A percentile compares a stretch with the other conserved stretches of the same genome.
Evolutionary conservation across 1,139 yeast genomes (phyloP).

Genomic region (Eremothecium coryli): DNA sequence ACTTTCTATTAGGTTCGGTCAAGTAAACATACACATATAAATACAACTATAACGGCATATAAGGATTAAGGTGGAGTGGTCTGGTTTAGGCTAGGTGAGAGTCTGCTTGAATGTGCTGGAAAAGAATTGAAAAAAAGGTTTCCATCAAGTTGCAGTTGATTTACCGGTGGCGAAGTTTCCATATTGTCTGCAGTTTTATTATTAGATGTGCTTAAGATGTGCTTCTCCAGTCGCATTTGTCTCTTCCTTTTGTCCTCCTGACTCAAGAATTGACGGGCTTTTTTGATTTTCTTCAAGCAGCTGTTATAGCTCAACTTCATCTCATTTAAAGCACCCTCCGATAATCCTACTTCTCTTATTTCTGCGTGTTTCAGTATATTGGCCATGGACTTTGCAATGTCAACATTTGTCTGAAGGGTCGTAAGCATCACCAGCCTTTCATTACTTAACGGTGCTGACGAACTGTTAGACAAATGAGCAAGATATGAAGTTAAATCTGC

Average conservation of each 20-base stretch:
- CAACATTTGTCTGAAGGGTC: slow-evolving; percentile 22
- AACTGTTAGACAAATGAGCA: slow-evolving; percentile 5
- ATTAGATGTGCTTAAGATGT: background rate
- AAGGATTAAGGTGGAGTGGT: background rate
- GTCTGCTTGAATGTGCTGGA: background rate
- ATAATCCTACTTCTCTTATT: slow-evolving; percentile 22
- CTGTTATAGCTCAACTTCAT: slow-evolving; percentile 17
- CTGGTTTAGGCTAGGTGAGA: background rate
- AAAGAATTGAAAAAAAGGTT: background rate
- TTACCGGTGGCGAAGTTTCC: background rate
- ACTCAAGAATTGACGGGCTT: slow-evolving; percentile 11
- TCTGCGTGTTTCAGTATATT: slow-evolving; percentile 26
- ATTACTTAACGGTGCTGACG: slow-evolving; percentile 6
- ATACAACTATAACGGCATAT: too few species aligned
- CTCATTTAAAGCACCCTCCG: slow-evolving; percentile 24
- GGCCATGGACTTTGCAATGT: slow-evolving; percentile 27
- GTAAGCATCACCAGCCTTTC: slow-evolving; percentile 12
- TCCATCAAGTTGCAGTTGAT: background rate
- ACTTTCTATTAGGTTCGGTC: too few species aligned
- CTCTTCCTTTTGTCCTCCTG: slow-evolving; percentile 6
- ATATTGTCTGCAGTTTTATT: background rate
- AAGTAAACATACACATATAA: too few species aligned
- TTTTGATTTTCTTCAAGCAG: slow-evolving; percentile 15
- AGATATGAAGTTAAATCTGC: slow-evolving; percentile 5
- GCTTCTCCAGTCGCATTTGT: slow-evolving; percentile 1